Evolutionary conservation across 768 basidiomycete species (phyloP), one percentile per base, ranked within the genome.

Genomic region (Pholiota conissans): DNA sequence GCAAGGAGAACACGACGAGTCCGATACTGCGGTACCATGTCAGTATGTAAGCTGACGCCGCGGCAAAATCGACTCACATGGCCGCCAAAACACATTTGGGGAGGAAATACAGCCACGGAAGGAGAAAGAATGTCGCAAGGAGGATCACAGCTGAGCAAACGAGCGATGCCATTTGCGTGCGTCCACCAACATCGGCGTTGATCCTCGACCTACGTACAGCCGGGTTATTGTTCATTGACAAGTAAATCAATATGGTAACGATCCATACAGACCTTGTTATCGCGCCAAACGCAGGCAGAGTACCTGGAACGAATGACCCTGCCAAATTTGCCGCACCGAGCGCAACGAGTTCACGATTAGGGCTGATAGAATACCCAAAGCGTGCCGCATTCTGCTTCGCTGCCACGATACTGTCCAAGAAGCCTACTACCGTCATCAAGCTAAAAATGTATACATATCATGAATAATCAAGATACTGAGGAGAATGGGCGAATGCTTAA

Each of bases 331-430:
- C 85, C 10, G 90, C 85, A 42, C 93, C 94, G 16, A 99, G 77
- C 0, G 97, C 97, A 24, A 98, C 95, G 1, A 98, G 80, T 67
- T 99, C 97, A 27, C 97, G 88, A 69, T 98, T 99, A 0, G 95
- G 93, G 61, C 86, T 91, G 61, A 98, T 90, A 0, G 90, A 83
- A 69, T 98, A 89, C 2, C 92, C 90, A 66, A 89, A 98, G 11
- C 87, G 86, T 3, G 85, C 82, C 0, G 86, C 85, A 58, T 91
- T 95, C 70, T 98, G 95, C 66, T 98, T 97, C 2, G 96, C 96
- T 0, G 95, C 91, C 2, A 95, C 93, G 60, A 97, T 94, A 59
- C 90, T 93, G 69, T 99, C 96, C 59, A 99, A 76, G 70, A 95
- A 97, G 1, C 97, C 97, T 20, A 93, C 82, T 40, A 96, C 80